Conservation (phyloP, 352 stramenopile genomes). For the Blastocystis sp. region DNA sequence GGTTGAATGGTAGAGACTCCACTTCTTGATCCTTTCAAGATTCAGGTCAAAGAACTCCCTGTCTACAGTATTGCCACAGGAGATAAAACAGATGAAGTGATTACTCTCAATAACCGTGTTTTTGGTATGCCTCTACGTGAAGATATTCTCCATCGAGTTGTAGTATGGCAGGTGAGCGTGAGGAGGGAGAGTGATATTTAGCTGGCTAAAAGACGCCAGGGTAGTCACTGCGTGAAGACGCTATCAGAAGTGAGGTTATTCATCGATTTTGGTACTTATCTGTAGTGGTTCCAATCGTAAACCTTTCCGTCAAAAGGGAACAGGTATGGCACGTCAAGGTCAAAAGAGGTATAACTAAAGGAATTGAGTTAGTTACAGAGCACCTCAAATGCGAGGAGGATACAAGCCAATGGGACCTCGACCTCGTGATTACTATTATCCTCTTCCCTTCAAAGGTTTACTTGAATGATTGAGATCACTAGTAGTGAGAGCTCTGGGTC, state of each 20-base stretch:
- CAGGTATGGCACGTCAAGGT: slow-evolving; percentile 75
- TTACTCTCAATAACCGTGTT: slow-evolving; percentile 70
- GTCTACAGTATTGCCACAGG: slow-evolving; percentile 44
- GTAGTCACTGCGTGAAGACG: slow-evolving; percentile 69
- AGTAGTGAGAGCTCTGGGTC: slow-evolving; percentile 68
- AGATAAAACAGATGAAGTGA: slow-evolving; percentile 8
- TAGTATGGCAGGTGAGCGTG: slow-evolving; percentile 78
- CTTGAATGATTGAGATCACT: slow-evolving; percentile 70
- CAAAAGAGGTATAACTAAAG: slow-evolving; percentile 71
- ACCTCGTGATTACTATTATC: slow-evolving; percentile 77
- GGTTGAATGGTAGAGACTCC: neutral
- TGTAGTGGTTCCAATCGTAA: slow-evolving; percentile 73
- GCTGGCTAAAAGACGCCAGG: slow-evolving; percentile 36
- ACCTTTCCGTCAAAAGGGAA: slow-evolving; percentile 79
- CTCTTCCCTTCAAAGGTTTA: slow-evolving; percentile 79
- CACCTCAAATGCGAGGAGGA: slow-evolving; percentile 79
- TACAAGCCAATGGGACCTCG: slow-evolving; percentile 78
- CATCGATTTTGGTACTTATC: neutral
- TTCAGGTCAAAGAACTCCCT: slow-evolving; percentile 22
- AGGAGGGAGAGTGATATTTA: slow-evolving; percentile 65
- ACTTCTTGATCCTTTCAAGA: slow-evolving; percentile 34
- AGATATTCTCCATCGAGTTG: slow-evolving; percentile 76
- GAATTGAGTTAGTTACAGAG: slow-evolving; percentile 31
- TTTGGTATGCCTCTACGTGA: slow-evolving; percentile 76
- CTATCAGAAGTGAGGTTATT: slow-evolving; percentile 59